Conservation (phyloP, 2,329 filamentous ascomycete species). For the Blumeriella jaapii region DNA sequence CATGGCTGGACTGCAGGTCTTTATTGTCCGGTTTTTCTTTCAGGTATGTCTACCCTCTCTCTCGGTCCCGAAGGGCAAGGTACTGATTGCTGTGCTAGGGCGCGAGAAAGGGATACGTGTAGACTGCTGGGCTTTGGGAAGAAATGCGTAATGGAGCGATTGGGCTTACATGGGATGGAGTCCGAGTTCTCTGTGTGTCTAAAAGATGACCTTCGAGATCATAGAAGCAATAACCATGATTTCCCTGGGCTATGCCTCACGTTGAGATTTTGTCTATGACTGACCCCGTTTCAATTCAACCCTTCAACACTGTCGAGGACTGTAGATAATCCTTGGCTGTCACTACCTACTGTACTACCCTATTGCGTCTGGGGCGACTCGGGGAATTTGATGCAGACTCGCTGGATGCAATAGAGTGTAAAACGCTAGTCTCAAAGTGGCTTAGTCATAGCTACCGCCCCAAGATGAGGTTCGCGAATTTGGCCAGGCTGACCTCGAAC, state of each 20-base stretch:
- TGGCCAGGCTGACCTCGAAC: too few relatives aligned
- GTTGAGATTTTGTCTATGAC: not conserved
- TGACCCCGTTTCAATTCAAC: too few relatives aligned
- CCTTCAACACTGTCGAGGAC: too few relatives aligned
- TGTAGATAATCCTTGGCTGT: too few relatives aligned
- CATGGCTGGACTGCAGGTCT: conserved; percentile 95
- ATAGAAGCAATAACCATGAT: conserved; percentile 3
- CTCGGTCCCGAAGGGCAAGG: conserved; percentile 5
- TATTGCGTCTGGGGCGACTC: too few relatives aligned
- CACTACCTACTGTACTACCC: too few relatives aligned
- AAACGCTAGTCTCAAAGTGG: too few relatives aligned
- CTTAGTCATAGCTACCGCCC: too few relatives aligned
- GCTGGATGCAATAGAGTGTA: too few relatives aligned
- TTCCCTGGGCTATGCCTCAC: too few relatives aligned
- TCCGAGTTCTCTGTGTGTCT: conserved; percentile 5
- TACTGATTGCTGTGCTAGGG: conserved; percentile 32
- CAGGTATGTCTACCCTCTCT: conserved; percentile 43
- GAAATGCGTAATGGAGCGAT: conserved; percentile 3
- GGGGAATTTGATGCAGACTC: too few relatives aligned
- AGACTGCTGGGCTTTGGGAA: conserved; percentile 24
- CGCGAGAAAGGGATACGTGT: conserved; percentile 59
- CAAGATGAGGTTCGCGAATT: too few relatives aligned
- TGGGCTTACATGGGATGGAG: conserved; percentile 2
- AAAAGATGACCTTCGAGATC: not conserved
- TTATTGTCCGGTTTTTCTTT: conserved; percentile 98